Conservation (phyloP, 2,329 filamentous ascomycete species). For the Ceratocystiopsis minuta region DNA sequence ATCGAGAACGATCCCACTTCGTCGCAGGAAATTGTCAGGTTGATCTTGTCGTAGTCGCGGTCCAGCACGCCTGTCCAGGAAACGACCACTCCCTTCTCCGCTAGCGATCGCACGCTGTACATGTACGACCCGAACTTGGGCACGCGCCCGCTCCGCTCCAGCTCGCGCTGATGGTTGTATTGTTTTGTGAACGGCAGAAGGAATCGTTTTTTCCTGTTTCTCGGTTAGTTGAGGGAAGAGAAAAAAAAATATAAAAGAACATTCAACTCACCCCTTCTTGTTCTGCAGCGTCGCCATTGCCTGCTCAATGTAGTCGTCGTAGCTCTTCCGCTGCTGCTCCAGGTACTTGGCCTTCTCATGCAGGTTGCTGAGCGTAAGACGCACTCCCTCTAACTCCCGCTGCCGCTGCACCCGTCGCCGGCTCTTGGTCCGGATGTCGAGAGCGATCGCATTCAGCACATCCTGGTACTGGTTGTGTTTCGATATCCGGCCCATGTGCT, state of each 20-base stretch:
- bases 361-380: conserved; percentile 55
- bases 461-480: conserved; percentile 89
- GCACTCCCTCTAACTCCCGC: conserved; percentile 72
- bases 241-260: conserved; percentile 7
- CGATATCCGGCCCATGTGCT: conserved; percentile 76
- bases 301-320: conserved; percentile 98
- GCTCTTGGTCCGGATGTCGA: conserved; percentile 95
- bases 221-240: neutral
- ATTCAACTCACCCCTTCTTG: conserved; percentile 71
- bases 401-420: conserved; percentile 79
- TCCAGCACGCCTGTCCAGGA: conserved; percentile 73
- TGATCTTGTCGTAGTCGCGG: conserved; percentile 77
- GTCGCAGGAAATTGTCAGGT: conserved; percentile 86
- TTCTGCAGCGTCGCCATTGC: conserved; percentile 94
- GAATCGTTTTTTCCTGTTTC: conserved; percentile 64
- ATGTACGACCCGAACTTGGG: conserved; percentile 98
- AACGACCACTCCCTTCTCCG: conserved; percentile 86
- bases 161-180: conserved; percentile 94
- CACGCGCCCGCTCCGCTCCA: conserved; percentile 78
- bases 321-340: conserved; percentile 88
- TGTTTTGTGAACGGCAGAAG: conserved; percentile 94
- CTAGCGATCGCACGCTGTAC: conserved; percentile 76
- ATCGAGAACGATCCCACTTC: conserved; percentile 87
- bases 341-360: conserved; percentile 81
- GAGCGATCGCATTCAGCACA: conserved; percentile 88